Conservation (phyloP, 768 basidiomycete genomes). For the Pleurotus tuber-regium region DNA sequence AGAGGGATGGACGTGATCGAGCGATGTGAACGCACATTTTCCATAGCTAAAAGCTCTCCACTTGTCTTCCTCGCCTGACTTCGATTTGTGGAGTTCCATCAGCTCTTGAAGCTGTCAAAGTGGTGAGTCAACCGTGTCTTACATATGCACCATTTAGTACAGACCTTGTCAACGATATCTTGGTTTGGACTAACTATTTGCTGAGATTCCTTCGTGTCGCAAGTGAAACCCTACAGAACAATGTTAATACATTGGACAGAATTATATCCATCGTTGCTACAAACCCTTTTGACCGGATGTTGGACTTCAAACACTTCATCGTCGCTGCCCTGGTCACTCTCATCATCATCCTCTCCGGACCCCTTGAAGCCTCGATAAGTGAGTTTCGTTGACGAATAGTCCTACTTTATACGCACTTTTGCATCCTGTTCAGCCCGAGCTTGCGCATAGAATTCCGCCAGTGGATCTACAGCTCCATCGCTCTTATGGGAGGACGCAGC, state of each 20-base stretch:
- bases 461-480: constrained; percentile 61
- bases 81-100: constrained; percentile 60
- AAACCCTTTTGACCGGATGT: constrained; percentile 27
- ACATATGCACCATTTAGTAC: too few species aligned
- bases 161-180: constrained; percentile 71
- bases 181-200: constrained; percentile 54
- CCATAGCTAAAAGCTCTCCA: constrained; percentile 67
- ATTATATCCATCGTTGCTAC: constrained; percentile 8
- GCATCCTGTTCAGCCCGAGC: constrained; percentile 49
- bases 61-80: constrained; percentile 54
- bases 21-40: constrained; percentile 48
- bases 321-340: constrained; percentile 16
- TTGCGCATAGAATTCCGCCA: constrained; percentile 61
- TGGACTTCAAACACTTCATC: constrained; percentile 15
- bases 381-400: not conserved
- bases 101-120: constrained; percentile 60
- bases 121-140: not conserved
- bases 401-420: constrained; percentile 11
- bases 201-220: constrained; percentile 47
- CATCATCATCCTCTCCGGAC: constrained; percentile 34
- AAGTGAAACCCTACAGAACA: constrained; percentile 56
- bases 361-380: constrained; percentile 14
- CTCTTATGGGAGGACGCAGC: too few species aligned
- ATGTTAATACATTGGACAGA: not conserved
- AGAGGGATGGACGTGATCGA: not conserved